Evolutionary conservation across 139 green algal genomes (phyloP), one percentile per base, ranked within the genome.

Genomic region (Micractinium sp.): DNA sequence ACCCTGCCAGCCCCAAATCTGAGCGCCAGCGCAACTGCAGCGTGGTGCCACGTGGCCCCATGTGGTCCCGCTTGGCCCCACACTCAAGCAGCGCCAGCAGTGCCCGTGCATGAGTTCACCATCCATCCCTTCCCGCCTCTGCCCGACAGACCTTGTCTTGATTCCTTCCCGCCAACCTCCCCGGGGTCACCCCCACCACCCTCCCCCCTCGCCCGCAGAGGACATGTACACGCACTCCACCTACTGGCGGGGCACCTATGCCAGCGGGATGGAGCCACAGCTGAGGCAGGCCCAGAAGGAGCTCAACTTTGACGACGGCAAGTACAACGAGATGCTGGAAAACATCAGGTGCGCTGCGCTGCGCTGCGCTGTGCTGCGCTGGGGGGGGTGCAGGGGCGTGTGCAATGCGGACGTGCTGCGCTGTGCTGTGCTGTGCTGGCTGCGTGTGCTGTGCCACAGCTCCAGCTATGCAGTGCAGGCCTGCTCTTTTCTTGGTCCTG

Each of bases 151-250:
- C 47, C 47, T 56, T 56, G 47, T n/a, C 47, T 56, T 56, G 47
- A 5, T 56, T 9, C 9, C 47, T 56, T 5, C 47, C 47, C 9
- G 47, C 47, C 47, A 16, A 9, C 47, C 47, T 56, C 47, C 5
- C 47, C 47, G 47, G n/a, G n/a, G n/a, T n/a, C 47, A 56, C 47
- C 47, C 47, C 12, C 4, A 1, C 67, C 67, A 14, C 35, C 31
- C 31, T 39, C 3, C 71, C 31, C 7, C 35, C 31, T 33, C 19
- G n/a, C 31, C 29, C 18, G 71, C 71, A 77, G 71, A 38, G 2
- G 41, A 27, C 78, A 84, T 66, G 78, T 84, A 39, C 29, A 84
- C 78, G 29, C 78, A 84, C 78, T 63, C 78, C 78, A 84, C 78
- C 14, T 84, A 84, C 47, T 84, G 78, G 78, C 38, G 31, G 29